Percentiles rank a stretch among this genome's conserved stretches.
Conservation (phyloP, 352 stramenopile species). For the Pelagophyceae sp. region DNA sequence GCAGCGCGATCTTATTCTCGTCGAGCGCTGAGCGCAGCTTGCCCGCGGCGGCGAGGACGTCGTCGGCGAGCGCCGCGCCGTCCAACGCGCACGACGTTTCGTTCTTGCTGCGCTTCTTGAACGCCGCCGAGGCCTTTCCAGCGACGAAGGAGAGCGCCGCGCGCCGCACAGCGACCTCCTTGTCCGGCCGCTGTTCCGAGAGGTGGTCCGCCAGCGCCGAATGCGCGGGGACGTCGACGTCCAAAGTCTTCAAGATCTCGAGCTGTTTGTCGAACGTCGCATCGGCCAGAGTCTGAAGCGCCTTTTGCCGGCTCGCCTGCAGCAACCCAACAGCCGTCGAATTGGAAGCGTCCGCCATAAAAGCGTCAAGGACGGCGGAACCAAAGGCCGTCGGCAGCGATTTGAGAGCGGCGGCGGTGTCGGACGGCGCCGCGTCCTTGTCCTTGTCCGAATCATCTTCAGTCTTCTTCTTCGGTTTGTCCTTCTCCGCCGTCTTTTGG, state of each 20-base stretch:
- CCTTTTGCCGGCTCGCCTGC: background rate
- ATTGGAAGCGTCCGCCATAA: too few species aligned
- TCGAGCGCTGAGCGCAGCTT: background rate
- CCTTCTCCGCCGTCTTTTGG: slow-evolving; percentile 10
- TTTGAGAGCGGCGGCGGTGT: background rate
- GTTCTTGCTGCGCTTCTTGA: background rate
- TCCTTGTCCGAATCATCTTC: background rate
- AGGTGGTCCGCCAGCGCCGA: background rate
- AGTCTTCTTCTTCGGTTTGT: background rate
- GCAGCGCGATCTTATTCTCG: background rate
- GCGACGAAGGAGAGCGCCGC: background rate
- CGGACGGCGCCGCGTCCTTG: background rate
- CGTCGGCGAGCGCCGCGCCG: background rate
- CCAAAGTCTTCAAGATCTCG: background rate
- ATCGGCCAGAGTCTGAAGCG: background rate
- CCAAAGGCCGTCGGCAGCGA: too few species aligned
- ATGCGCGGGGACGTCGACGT: background rate
- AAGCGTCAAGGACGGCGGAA: too few species aligned
- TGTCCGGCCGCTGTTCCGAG: background rate
- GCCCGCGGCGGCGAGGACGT: background rate
- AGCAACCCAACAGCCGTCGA: too few species aligned
- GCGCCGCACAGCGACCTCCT: background rate
- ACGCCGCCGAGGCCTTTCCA: background rate
- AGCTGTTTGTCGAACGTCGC: background rate
- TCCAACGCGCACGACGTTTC: background rate